Evolutionary conservation across 805 yeast genomes (phyloP).

Genomic region (Scheffersomyces amazonensis): DNA sequence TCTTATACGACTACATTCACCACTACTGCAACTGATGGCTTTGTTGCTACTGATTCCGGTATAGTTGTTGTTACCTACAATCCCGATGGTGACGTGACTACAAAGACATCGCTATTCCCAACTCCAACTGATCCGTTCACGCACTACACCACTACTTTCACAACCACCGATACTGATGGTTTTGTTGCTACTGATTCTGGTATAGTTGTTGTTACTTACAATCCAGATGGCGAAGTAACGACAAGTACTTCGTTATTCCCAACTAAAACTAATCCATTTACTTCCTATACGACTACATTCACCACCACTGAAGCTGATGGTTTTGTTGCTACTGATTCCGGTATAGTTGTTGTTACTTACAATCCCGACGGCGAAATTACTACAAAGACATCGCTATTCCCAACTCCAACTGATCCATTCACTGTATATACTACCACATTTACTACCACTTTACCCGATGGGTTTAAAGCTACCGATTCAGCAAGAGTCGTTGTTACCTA

Average conservation of each 20-base stretch:
- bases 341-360: slow-evolving; percentile 14
- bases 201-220: too few species aligned
- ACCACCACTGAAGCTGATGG: slow-evolving; percentile 6
- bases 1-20: too few species aligned
- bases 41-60: too few species aligned
- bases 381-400: slow-evolving; percentile 9
- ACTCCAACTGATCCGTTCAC: too few species aligned
- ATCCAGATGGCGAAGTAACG: too few species aligned
- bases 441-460: slow-evolving; percentile 10
- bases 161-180: too few species aligned
- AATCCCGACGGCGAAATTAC: slow-evolving; percentile 8
- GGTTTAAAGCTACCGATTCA: slow-evolving; percentile 11
- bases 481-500: slow-evolving; percentile 9
- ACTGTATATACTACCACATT: slow-evolving; percentile 5
- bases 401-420: slow-evolving; percentile 1
- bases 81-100: too few species aligned
- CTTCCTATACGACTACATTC: slow-evolving; percentile 4
- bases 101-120: too few species aligned
- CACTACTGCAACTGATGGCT: too few species aligned
- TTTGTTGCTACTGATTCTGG: too few species aligned
- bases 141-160: too few species aligned
- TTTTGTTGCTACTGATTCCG: slow-evolving; percentile 5
- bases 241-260: slow-evolving; percentile 6
- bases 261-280: not conserved
- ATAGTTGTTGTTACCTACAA: too few species aligned